Base-by-base conservation (phyloP, 805 yeast species). In the Phaffomyces antillensis region DNA sequence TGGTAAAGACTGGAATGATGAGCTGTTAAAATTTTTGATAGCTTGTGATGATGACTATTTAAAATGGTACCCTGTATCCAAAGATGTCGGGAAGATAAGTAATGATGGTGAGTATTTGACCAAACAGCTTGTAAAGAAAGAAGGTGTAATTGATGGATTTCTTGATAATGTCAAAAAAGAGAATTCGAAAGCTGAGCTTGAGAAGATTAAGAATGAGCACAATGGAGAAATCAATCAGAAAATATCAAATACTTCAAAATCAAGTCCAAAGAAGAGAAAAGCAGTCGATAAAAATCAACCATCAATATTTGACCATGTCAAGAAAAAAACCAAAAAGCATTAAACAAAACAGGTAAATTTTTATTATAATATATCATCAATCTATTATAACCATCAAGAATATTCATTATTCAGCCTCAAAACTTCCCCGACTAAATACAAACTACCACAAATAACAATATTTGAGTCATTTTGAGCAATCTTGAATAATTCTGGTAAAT, bases 361-460 rank as follows among this genome's bases (percentile, higher is more conserved):
- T 20, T 20, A 20, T 20, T 20, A 20, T 20, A 20, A 20, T 20
- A 20, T 2, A 20, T 20, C 23, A 20, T 20, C 5, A 20, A 20
- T 26, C 13, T 4, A 26, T 10, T 26, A 26, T 1, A 26, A 8
- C 11, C 6, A 24, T 16, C 16, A 20, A 6, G 7, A 13, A 6
- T 28, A 37, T 36, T 59, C 63, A 41, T 53, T 43, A 50, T 72
- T 67, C 2, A 67, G 40, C 38, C 72, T 59, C 13, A 77, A 54
- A 2, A 80, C 61, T 46, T 83, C 81, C 1, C 83, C 81, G 13
- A 78, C 79, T 6, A 85, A 64, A 55, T 85, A 85, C 40, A 85
- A 62, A 47, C 89, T 81, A 0, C 93, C 93, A 54, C 86, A 83
- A 2, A 84, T 67, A 1, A 85, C 76, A 3, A 77, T 58, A 16